Evolutionary conservation across 768 basidiomycete species (phyloP).

Genomic region (Macrocybe gigantea): DNA sequence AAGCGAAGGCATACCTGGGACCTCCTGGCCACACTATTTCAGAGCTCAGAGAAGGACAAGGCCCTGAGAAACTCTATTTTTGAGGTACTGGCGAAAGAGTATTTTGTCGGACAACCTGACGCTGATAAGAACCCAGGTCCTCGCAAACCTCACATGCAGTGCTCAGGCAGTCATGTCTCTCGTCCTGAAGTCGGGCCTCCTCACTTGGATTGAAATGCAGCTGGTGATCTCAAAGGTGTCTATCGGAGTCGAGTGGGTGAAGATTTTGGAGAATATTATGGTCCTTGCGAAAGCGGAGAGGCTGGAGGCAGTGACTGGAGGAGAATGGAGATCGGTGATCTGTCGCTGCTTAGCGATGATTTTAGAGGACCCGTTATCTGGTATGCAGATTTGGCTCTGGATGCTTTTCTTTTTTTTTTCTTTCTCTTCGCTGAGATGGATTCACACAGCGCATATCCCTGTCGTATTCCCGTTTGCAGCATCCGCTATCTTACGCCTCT

Average conservation of each 20-base stretch:
- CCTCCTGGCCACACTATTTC: constrained; percentile 75
- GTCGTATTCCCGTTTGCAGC: constrained; percentile 2
- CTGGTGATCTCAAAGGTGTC: constrained; percentile 27
- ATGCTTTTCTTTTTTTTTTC: not conserved
- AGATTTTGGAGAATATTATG: constrained; percentile 60
- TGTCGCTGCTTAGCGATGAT: constrained; percentile 45
- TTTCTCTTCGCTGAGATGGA: constrained; percentile 1
- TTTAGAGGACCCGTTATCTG: constrained; percentile 21
- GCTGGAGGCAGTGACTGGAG: constrained; percentile 45
- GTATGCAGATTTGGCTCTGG: constrained; percentile 15
- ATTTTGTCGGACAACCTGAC: not conserved
- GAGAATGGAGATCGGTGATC: constrained; percentile 56
- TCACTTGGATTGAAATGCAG: constrained; percentile 84
- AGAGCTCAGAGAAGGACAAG: constrained; percentile 51
- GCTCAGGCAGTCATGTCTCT: constrained; percentile 64
- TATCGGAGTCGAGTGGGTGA: constrained; percentile 56
- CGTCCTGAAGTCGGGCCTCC: constrained; percentile 62
- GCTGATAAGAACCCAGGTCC: constrained; percentile 37
- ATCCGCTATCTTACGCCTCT: constrained; percentile 7
- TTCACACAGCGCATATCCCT: constrained; percentile 4
- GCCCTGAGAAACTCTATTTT: constrained; percentile 53
- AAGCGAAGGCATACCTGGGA: constrained; percentile 87
- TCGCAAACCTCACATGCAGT: constrained; percentile 72
- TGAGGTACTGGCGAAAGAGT: constrained; percentile 43
- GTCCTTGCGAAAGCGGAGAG: constrained; percentile 43